These are phyloP conservation scores for Tetrastigma voinierianum DNA, from an alignment of 164 flowering plant genomes.

Conservation along the genomic window DNA sequence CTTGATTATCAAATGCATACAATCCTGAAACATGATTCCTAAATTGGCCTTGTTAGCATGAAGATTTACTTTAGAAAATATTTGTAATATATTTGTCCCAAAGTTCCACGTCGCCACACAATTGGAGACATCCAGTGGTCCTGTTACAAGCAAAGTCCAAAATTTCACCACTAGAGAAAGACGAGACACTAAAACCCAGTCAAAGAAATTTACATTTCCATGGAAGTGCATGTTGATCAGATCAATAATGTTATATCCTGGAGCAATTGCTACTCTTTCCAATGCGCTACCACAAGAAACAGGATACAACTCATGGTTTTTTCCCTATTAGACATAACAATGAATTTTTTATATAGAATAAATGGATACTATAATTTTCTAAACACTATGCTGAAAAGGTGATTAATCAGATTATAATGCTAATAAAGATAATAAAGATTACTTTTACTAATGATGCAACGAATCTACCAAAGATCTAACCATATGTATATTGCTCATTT, in stretches of 20 bases:
- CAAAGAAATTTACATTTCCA: background rate
- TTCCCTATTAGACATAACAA: too few species aligned
- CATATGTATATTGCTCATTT: too few species aligned
- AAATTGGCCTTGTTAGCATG: slow-evolving; percentile 66
- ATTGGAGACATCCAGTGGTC: slow-evolving; percentile 59
- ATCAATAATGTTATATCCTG: too few species aligned
- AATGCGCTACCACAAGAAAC: too few species aligned
- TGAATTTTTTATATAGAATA: too few species aligned
- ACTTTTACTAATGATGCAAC: background rate
- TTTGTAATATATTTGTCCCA: slow-evolving; percentile 55
- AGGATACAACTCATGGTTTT: too few species aligned
- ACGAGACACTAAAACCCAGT: background rate
- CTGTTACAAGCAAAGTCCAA: slow-evolving; percentile 35
- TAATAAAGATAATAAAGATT: background rate
- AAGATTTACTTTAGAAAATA: slow-evolving; percentile 70
- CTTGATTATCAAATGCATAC: slow-evolving; percentile 71
- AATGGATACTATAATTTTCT: too few species aligned
- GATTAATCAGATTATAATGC: background rate
- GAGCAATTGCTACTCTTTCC: too few species aligned
- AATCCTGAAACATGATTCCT: slow-evolving; percentile 75
- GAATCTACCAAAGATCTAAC: too few species aligned
- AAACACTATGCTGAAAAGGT: too few species aligned
- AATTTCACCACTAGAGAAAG: background rate
- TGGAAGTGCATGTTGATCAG: too few species aligned
- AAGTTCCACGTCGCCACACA: slow-evolving; percentile 59